Percentiles rank a stretch among this genome's conserved stretches.
These are phyloP conservation scores for Xylariaceae sp. DNA, from an alignment of 2,329 filamentous ascomycete genomes.

Conservation along the genomic window DNA sequence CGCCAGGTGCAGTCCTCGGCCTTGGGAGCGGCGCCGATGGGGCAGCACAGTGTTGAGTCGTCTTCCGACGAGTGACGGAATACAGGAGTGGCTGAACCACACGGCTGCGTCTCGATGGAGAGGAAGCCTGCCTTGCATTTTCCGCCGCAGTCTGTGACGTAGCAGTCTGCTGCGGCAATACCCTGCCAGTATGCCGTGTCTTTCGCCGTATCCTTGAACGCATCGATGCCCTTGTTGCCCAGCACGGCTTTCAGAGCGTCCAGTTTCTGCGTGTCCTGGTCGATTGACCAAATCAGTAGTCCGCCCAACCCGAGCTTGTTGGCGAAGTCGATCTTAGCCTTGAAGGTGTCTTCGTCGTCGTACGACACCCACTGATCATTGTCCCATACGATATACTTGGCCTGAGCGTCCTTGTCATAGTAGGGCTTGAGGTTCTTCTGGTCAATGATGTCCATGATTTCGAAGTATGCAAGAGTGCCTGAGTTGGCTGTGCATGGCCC, in stretches of 20 bases:
- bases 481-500: constrained; percentile 24
- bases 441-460: constrained; percentile 27
- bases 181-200: constrained; percentile 14
- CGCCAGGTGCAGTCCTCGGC: constrained; percentile 33
- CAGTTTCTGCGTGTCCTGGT: constrained; percentile 25
- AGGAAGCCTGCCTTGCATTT: constrained; percentile 30
- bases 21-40: constrained; percentile 30
- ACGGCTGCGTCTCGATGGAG: constrained; percentile 27
- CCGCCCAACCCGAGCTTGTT: constrained; percentile 32
- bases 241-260: constrained; percentile 18
- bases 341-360: constrained; percentile 38
- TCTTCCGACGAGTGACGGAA: background rate
- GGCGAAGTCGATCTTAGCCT: constrained; percentile 33
- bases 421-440: constrained; percentile 20
- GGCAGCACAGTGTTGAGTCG: constrained; percentile 32
- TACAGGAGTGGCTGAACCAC: constrained; percentile 16
- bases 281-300: constrained; percentile 35
- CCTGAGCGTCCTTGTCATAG: constrained; percentile 28
- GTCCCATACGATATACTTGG: constrained; percentile 36
- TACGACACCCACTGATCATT: constrained; percentile 41
- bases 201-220: constrained; percentile 7
- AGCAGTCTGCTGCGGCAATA: constrained; percentile 23
- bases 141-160: constrained; percentile 29
- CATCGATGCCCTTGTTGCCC: constrained; percentile 5
- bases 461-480: constrained; percentile 26